Evolutionary conservation across 805 yeast species (phyloP), one percentile per base, ranked within the genome.

Genomic region (Ogataea glucozyma): DNA sequence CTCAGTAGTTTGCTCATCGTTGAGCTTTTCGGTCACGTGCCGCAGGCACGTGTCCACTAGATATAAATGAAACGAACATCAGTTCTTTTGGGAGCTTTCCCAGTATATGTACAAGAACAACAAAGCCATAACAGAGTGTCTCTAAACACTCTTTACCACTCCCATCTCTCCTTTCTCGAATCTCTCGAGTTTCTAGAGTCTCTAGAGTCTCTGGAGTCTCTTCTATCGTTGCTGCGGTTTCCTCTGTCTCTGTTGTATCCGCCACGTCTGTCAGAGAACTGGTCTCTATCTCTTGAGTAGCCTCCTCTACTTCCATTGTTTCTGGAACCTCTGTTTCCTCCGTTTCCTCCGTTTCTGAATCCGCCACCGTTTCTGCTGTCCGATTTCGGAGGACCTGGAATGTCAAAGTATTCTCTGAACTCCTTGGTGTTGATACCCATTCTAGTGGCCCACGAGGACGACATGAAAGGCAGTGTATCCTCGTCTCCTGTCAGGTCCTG

Each of bases 381-480:
- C 16, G 17, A 13, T n/a, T 36, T 23, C 14, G 38, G 38, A 23
- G 29, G 14, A 11, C 69, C 69, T 5, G 66, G 62, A 40, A 61
- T 58, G 20, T 57, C 52, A 22, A 62, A 61, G 43, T 55, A 60
- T 23, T 59, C 61, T 38, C 60, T 56, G 13, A 56, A 49, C 10
- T 44, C 50, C 20, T 41, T 46, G 10, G 48, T 46, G 33, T 57
- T 58, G 32, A 67, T 39, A n/a, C 61, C 61, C 38, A 58, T 43
- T 38, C 58, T 59, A 12, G 53, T 49, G 7, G 59, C 64, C 20
- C 53, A 32, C 22, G 40, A 49, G 19, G 31, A 43, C n/a, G 51
- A 44, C 13, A 58, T 24, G 14, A 43, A 44, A 13, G 58, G 55
- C 18, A 44, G 36, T 10, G 31, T 30, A n/a, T 47, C 47, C 4